Base-by-base conservation (phyloP, 345 rosid species). In the Aurinia saxatilis region DNA sequence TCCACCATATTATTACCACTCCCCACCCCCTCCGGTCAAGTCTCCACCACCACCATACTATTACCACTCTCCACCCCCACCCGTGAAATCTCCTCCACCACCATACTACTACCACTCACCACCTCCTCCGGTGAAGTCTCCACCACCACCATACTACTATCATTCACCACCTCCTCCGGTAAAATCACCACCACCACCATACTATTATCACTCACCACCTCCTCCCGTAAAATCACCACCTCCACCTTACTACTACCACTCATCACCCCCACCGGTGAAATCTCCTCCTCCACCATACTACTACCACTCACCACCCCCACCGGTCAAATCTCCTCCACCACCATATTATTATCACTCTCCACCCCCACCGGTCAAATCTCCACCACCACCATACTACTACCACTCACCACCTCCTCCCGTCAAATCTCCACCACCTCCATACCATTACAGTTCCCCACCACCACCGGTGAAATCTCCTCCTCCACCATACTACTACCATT, bases 331-430 rank as follows among this genome's bases (percentile, higher is more conserved):
- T 0, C 76, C 76, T 0, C 68, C 78, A 1, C 75, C 77, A 2
- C 75, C 79, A 0, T 80, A 80, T 10, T 36, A 50, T 8, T 80
- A 80, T 60, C 69, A 73, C 1, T 81, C 84, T 0, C 84, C 84
- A 2, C 85, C 85, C 0, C 80, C 86, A 0, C 84, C 80, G 0
- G 29, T 54, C 0, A 61, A 60, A 10, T 75, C 78, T 1, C 78
- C 80, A 0, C 71, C 68, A 0, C 82, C 80, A 1, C 65, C 71
- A 1, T 75, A 75, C 18, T 33, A 65, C 0, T 70, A 75, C 23
- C 35, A 56, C 1, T 71, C 79, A 5, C 79, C 79, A 10, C 75
- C 78, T 5, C 77, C 77, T 0, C 78, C 78, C 0, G 25, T 45
- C 0, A 49, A 30, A 7, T 66, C 63, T 1, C 73, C 77, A 0